phyloP scores from a whole-genome alignment of 352 stramenopile genomes.

The Blastocystis sp. region DNA sequence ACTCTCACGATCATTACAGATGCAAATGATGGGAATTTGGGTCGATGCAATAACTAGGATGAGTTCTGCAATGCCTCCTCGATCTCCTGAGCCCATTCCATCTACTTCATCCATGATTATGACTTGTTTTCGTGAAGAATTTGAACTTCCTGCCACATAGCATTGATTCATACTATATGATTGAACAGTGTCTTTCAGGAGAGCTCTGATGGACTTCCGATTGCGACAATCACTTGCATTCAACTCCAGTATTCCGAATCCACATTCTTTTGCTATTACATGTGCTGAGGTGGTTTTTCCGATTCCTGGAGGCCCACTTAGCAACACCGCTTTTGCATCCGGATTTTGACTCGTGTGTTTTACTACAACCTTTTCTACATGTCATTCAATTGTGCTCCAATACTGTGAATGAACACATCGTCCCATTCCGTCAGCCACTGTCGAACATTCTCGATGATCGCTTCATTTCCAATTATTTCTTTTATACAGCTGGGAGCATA shows the following conservation, averaged over 20 bases:
- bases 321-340: constrained; percentile 82
- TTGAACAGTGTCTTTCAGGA: constrained; percentile 75
- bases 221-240: constrained; percentile 94
- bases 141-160: not conserved
- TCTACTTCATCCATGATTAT: constrained; percentile 99
- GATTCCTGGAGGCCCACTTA: constrained; percentile 84
- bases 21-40: constrained; percentile 97
- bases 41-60: constrained; percentile 96
- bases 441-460: constrained; percentile 45
- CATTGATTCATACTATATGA: not conserved
- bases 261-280: constrained; percentile 80
- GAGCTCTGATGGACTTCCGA: constrained; percentile 86
- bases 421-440: constrained; percentile 66
- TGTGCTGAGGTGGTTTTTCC: constrained; percentile 90
- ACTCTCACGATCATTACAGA: constrained; percentile 96
- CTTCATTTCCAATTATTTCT: constrained; percentile 66
- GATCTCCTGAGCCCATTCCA: constrained; percentile 91
- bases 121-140: constrained; percentile 71
- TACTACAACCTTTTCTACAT: not conserved
- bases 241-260: constrained; percentile 85
- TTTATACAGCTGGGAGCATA: constrained; percentile 63
- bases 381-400: not conserved
- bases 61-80: constrained; percentile 88
- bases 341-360: constrained; percentile 72
- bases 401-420: constrained; percentile 61